phyloP scores from a whole-genome alignment of 345 rosid species.

The Kernera saxatilis region DNA sequence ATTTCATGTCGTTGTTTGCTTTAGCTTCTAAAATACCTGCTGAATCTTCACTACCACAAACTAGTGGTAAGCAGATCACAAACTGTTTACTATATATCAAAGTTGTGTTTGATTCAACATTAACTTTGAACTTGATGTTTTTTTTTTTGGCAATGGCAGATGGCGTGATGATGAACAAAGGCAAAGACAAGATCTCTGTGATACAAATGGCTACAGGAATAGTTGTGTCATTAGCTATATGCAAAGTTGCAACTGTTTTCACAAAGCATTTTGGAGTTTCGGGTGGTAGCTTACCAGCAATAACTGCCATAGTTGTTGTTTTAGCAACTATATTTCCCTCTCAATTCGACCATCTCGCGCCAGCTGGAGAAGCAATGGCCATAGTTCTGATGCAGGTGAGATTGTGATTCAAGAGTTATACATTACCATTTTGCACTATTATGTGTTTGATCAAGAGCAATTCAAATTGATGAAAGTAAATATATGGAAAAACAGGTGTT shows the following conservation, averaged over 20 bases:
- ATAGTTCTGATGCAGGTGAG: conserved; percentile 72
- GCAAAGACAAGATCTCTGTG: conserved; percentile 45
- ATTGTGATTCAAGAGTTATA: neutral
- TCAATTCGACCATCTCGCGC: conserved; percentile 54
- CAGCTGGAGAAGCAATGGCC: conserved; percentile 77
- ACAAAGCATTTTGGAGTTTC: conserved; percentile 45
- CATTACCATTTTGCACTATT: too few species aligned
- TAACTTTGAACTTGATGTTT: neutral
- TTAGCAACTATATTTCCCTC: conserved; percentile 58
- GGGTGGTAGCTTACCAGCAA: conserved; percentile 63
- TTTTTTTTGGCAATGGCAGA: conserved; percentile 19
- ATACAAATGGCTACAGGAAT: conserved; percentile 48
- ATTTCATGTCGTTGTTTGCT: conserved; percentile 62
- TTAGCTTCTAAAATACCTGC: conserved; percentile 58
- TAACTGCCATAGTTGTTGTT: conserved; percentile 58
- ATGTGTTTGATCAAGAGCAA: neutral
- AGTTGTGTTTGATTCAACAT: neutral
- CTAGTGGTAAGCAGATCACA: conserved; percentile 32
- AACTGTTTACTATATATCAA: neutral
- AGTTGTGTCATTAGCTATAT: conserved; percentile 62
- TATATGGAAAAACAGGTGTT: conserved; percentile 39
- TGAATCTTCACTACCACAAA: conserved; percentile 36
- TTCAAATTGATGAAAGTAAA: neutral
- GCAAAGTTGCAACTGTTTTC: conserved; percentile 40
- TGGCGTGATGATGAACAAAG: conserved; percentile 26